Percentiles rank a stretch among this genome's conserved stretches.
These are phyloP conservation scores for Apiotrichum laibachii DNA, from an alignment of 1,284 basidiomycete genomes.

Conservation along the genomic window DNA sequence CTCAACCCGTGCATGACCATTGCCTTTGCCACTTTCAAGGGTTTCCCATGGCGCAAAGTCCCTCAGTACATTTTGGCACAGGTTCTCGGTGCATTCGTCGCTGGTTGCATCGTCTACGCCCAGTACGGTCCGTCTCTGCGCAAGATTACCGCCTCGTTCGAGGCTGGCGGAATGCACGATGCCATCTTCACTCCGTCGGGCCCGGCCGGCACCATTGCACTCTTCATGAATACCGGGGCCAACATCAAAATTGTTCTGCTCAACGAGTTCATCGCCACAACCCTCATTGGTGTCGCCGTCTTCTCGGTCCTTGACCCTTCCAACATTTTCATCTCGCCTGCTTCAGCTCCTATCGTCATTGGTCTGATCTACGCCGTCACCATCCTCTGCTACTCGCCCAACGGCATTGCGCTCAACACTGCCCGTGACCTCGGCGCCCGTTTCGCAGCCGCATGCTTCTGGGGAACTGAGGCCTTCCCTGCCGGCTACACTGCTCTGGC, in stretches of 20 bases:
- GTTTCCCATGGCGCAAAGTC: constrained; percentile 41
- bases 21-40: constrained; percentile 26
- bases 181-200: constrained; percentile 3
- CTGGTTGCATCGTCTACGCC: constrained; percentile 5
- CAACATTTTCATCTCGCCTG: constrained; percentile 17
- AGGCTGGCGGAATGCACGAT: constrained; percentile 5
- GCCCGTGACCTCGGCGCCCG: constrained; percentile 22
- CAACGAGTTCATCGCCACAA: constrained; percentile 15
- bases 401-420: constrained; percentile 19
- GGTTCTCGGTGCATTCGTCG: constrained; percentile 28
- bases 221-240: not conserved
- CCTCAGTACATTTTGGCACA: constrained; percentile 39
- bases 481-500: constrained; percentile 11
- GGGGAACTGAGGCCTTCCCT: constrained; percentile 13
- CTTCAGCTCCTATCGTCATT: constrained; percentile 8
- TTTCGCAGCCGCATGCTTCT: constrained; percentile 13
- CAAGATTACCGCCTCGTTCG: constrained; percentile 4
- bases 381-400: constrained; percentile 5
- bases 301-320: constrained; percentile 19
- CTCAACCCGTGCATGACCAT: constrained; percentile 30
- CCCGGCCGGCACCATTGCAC: constrained; percentile 10
- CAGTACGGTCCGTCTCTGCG: constrained; percentile 3
- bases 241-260: constrained; percentile 11
- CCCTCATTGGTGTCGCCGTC: constrained; percentile 9
- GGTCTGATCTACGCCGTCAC: constrained; percentile 12